phyloP scores from a whole-genome alignment of 768 basidiomycete genomes.

The Amanita pseudoporphyria region DNA sequence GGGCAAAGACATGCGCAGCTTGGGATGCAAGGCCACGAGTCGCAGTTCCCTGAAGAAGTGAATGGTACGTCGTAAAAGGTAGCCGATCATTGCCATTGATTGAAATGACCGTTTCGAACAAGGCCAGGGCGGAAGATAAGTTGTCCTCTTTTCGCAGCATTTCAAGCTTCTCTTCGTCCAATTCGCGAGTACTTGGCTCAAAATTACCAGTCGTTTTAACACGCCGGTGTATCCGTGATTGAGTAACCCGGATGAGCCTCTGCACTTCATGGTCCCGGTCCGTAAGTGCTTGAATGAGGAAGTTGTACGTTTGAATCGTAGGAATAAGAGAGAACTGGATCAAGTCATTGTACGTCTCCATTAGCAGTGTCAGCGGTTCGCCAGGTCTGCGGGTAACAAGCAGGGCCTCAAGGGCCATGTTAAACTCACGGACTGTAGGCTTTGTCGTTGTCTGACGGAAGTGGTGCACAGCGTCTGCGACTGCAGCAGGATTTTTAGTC shows the following conservation, averaged over 20 bases:
- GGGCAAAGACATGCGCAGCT: constrained; percentile 56
- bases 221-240: constrained; percentile 29
- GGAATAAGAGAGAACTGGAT: constrained; percentile 52
- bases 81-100: constrained; percentile 20
- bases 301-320: constrained; percentile 48
- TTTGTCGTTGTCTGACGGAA: constrained; percentile 19
- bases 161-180: constrained; percentile 29
- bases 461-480: constrained; percentile 25
- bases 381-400: constrained; percentile 33
- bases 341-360: constrained; percentile 69
- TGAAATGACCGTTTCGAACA: constrained; percentile 52
- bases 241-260: constrained; percentile 30
- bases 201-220: constrained; percentile 17
- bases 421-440: constrained; percentile 47
- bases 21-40: constrained; percentile 44
- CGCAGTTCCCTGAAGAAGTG: constrained; percentile 55
- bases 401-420: constrained; percentile 50
- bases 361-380: constrained; percentile 44
- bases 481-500: constrained; percentile 17
- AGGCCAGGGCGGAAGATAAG: constrained; percentile 56
- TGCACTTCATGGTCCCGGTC: constrained; percentile 60
- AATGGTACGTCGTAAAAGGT: constrained; percentile 32
- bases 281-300: constrained; percentile 52
- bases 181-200: constrained; percentile 12
- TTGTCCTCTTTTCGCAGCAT: constrained; percentile 55